These are phyloP conservation scores for Lactarius akahatsu DNA, from an alignment of 768 basidiomycete species.

Conservation along the genomic window DNA sequence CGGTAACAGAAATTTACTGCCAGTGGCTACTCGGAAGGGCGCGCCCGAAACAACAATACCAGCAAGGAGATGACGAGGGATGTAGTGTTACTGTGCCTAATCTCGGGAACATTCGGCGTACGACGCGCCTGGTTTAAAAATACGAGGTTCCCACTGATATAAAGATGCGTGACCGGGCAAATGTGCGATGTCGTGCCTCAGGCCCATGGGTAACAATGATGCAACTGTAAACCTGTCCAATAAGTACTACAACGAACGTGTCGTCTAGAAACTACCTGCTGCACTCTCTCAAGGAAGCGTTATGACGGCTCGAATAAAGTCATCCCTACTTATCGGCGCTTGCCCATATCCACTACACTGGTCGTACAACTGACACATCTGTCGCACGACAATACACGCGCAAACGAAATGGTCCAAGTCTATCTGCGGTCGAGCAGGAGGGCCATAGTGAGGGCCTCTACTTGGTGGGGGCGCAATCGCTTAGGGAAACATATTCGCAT, in stretches of 20 bases:
- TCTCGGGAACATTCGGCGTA: too few relatives aligned
- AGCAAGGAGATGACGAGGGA: too few relatives aligned
- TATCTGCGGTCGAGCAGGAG: constrained; percentile 1
- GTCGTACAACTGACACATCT: constrained; percentile 15
- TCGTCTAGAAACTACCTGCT: neutral
- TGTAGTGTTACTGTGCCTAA: too few relatives aligned
- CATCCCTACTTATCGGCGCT: constrained; percentile 6
- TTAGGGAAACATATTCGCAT: neutral
- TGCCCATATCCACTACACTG: neutral
- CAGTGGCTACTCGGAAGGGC: too few relatives aligned
- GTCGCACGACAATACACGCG: constrained; percentile 5
- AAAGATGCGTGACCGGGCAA: too few relatives aligned
- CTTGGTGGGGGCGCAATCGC: neutral
- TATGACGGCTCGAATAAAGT: constrained; percentile 12
- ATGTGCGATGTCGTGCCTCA: too few relatives aligned
- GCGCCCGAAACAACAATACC: too few relatives aligned
- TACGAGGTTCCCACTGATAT: too few relatives aligned
- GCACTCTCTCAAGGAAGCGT: constrained; percentile 12
- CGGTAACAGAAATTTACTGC: too few relatives aligned
- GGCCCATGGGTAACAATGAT: too few relatives aligned
- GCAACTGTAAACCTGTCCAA: too few relatives aligned
- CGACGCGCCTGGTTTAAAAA: too few relatives aligned
- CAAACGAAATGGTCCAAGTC: constrained; percentile 18
- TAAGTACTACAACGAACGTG: neutral
- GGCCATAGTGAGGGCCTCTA: neutral